Conservation (phyloP, 2,329 filamentous ascomycete species). For the Alternaria viburni region DNA sequence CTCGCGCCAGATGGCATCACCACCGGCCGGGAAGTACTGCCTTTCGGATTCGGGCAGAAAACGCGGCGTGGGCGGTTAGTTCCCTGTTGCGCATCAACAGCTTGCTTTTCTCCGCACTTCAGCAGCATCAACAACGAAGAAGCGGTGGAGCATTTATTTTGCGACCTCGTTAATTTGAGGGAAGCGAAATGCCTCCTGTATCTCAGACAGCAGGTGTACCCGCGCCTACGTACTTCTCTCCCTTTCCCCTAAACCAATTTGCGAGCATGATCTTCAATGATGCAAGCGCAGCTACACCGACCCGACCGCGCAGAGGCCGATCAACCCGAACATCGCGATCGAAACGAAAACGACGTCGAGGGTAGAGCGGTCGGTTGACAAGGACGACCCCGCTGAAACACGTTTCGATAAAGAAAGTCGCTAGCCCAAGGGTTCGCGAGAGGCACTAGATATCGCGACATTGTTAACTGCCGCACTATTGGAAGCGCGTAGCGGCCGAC, state of each 20-base stretch:
- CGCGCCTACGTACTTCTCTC: background rate
- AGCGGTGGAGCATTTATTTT: background rate
- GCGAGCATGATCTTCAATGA: constrained; percentile 1
- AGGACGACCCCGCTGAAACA: constrained; percentile 3
- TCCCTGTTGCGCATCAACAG: background rate
- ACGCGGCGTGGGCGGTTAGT: background rate
- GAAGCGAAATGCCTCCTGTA: background rate
- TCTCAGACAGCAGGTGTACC: background rate
- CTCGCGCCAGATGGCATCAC: background rate
- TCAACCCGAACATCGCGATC: background rate
- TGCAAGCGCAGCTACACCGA: constrained; percentile 1
- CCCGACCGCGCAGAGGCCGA: constrained; percentile 3
- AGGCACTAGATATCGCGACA: background rate
- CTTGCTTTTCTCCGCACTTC: background rate
- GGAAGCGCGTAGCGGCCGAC: background rate
- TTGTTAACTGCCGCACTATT: constrained; percentile 1
- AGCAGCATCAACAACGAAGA: background rate
- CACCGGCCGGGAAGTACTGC: background rate
- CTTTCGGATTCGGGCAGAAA: background rate
- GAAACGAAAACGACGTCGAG: background rate
- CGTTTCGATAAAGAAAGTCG: constrained; percentile 10
- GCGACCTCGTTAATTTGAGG: background rate
- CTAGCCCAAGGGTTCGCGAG: background rate
- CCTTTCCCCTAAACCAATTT: background rate
- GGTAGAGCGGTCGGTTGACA: background rate